Evolutionary conservation across 352 stramenopile species (phyloP).

Genomic region (Globisporangium polare): DNA sequence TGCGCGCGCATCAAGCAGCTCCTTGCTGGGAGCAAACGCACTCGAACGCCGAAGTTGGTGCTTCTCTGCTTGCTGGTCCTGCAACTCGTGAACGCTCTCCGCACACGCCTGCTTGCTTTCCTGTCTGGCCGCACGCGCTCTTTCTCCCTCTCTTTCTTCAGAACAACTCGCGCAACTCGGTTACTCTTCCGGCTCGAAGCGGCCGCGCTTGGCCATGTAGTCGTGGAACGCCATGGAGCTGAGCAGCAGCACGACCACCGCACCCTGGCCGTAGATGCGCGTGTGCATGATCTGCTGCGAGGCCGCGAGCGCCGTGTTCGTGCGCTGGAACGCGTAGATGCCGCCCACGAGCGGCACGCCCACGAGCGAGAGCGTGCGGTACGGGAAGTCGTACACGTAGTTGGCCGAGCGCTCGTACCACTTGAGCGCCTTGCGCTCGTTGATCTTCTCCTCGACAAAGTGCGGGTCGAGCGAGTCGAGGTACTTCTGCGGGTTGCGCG

Average conservation of each 20-base stretch:
- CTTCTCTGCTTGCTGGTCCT: not conserved
- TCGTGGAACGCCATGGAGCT: constrained; percentile 84
- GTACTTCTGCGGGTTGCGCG: constrained; percentile 72
- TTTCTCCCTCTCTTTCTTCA: no score
- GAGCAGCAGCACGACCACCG: constrained; percentile 66
- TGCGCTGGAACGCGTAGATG: constrained; percentile 68
- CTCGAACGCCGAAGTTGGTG: not conserved
- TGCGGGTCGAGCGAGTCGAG: constrained; percentile 48
- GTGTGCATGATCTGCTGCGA: constrained; percentile 89
- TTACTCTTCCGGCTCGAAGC: constrained; percentile 45
- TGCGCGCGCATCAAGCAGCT: no score
- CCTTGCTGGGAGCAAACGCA: not conserved
- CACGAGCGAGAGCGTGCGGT: constrained; percentile 45
- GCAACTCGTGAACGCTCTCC: not conserved
- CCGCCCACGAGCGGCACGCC: constrained; percentile 60
- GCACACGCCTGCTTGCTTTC: no score
- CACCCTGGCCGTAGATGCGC: constrained; percentile 75
- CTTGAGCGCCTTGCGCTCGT: constrained; percentile 37
- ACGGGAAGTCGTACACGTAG: constrained; percentile 81
- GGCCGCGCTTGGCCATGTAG: constrained; percentile 70
- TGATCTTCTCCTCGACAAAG: constrained; percentile 33
- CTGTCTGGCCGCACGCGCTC: no score
- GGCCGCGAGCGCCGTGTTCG: constrained; percentile 61
- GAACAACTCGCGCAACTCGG: no score
- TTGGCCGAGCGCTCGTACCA: constrained; percentile 64